A percentile compares a stretch with the other conserved stretches of the same genome.
phyloP scores from a whole-genome alignment of 192 early-diverging fungal genomes.

The Funneliformis geosporum region DNA sequence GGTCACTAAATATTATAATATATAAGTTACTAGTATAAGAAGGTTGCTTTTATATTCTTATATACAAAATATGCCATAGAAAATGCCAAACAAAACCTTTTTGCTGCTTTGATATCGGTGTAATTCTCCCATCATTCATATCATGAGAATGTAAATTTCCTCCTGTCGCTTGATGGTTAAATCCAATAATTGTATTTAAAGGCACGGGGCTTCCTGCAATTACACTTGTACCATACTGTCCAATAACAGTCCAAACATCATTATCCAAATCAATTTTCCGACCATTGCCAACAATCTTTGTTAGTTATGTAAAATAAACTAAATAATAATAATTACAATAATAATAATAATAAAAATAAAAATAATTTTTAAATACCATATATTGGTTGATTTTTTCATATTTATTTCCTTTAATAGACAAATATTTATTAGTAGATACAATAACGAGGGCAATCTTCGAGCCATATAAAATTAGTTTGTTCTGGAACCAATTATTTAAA shows the following conservation, averaged over 20 bases:
- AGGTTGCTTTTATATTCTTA: too few relatives aligned
- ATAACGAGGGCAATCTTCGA: neutral
- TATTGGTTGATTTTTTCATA: neutral
- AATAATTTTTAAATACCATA: neutral
- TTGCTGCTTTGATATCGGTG: neutral
- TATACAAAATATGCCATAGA: neutral
- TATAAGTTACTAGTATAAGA: too few relatives aligned
- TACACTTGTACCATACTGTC: neutral
- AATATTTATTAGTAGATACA: conserved; percentile 5
- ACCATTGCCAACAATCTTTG: neutral
- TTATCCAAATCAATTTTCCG: neutral
- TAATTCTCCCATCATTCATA: neutral
- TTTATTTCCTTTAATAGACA: neutral
- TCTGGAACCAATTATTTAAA: neutral
- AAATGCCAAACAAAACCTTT: neutral
- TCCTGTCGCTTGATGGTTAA: neutral
- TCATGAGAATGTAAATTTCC: neutral
- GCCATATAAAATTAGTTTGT: neutral
- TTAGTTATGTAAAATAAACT: neutral
- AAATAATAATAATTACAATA: neutral
- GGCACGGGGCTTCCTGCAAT: neutral
- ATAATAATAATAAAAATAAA: neutral
- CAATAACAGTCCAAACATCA: neutral
- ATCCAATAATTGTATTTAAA: neutral
- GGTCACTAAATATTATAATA: too few relatives aligned